phyloP scores from a whole-genome alignment of 208 protist genomes.

The Acanthamoeba divionensis region DNA sequence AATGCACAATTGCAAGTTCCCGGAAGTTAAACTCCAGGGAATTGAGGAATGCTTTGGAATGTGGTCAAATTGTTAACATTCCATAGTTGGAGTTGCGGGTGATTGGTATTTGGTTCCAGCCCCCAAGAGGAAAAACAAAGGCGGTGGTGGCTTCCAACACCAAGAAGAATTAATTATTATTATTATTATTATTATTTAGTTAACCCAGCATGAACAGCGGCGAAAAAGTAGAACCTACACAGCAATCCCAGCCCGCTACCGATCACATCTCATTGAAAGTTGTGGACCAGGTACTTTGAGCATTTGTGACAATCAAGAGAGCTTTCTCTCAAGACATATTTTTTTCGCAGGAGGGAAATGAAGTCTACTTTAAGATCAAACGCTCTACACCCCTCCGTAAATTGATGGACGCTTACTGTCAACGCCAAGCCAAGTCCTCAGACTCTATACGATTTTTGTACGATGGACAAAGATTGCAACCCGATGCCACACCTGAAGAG shows the following conservation, averaged over 20 bases:
- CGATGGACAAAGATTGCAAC: constrained; percentile 90
- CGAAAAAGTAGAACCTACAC: not conserved
- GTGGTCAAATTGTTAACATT: too few species aligned
- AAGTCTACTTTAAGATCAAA: constrained; percentile 97
- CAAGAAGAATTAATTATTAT: too few species aligned
- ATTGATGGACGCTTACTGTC: constrained; percentile 95
- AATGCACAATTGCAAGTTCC: too few species aligned
- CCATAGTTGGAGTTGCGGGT: too few species aligned
- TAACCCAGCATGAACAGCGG: too few species aligned
- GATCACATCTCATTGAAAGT: constrained; percentile 67
- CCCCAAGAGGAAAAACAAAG: too few species aligned
- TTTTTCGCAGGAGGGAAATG: constrained; percentile 80
- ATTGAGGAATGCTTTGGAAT: too few species aligned
- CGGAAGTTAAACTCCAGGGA: too few species aligned
- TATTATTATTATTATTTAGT: too few species aligned
- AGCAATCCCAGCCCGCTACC: not conserved
- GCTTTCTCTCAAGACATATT: not conserved
- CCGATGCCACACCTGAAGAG: constrained; percentile 89
- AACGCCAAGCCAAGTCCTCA: constrained; percentile 89
- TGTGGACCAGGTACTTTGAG: constrained; percentile 24
- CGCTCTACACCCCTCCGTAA: constrained; percentile 91
- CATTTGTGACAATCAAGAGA: not conserved
- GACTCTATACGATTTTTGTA: constrained; percentile 93
- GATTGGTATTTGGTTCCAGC: too few species aligned
- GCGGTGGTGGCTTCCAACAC: too few species aligned